Evolutionary conservation across 331 rosid genomes (phyloP).

Genomic region (Rosa hybrid): DNA sequence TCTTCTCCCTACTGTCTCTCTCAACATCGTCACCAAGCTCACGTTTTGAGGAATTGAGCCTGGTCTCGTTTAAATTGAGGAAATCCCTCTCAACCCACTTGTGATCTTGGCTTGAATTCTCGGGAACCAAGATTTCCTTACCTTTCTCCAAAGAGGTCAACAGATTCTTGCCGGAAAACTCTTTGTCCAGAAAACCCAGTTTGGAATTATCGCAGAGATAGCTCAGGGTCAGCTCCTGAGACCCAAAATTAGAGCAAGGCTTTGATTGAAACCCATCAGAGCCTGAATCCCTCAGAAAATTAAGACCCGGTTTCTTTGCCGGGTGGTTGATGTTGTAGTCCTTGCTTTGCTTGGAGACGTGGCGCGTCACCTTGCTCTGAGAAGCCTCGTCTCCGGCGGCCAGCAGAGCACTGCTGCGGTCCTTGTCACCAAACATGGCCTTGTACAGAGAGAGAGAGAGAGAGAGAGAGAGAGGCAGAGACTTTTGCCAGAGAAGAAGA

Average conservation of each 20-base stretch:
- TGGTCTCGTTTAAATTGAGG: conserved; percentile 65
- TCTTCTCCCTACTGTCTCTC: conserved; percentile 65
- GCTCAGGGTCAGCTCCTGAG: conserved; percentile 86
- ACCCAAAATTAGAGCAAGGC: conserved; percentile 42
- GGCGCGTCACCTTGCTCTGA: conserved; percentile 66
- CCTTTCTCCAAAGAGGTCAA: conserved; percentile 63
- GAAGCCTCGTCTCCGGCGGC: conserved; percentile 74
- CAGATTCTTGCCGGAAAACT: conserved; percentile 44
- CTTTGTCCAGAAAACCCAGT: conserved; percentile 56
- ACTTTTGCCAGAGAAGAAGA: not conserved
- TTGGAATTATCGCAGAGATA: conserved; percentile 73
- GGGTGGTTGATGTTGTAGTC: conserved; percentile 11
- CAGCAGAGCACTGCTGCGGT: conserved; percentile 41
- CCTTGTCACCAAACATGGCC: conserved; percentile 67
- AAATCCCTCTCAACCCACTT: conserved; percentile 96
- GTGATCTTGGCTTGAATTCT: conserved; percentile 53
- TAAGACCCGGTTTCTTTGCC: conserved; percentile 42
- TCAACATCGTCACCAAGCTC: conserved; percentile 62
- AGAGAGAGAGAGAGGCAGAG: not conserved
- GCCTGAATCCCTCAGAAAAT: conserved; percentile 50
- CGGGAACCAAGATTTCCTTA: conserved; percentile 54
- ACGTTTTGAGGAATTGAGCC: conserved; percentile 68
- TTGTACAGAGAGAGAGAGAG: not conserved
- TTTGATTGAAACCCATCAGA: conserved; percentile 49
- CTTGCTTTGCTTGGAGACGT: conserved; percentile 42